phyloP scores from a whole-genome alignment of 2,329 filamentous ascomycete species.

The Aspergillus pseudoglaucus region DNA sequence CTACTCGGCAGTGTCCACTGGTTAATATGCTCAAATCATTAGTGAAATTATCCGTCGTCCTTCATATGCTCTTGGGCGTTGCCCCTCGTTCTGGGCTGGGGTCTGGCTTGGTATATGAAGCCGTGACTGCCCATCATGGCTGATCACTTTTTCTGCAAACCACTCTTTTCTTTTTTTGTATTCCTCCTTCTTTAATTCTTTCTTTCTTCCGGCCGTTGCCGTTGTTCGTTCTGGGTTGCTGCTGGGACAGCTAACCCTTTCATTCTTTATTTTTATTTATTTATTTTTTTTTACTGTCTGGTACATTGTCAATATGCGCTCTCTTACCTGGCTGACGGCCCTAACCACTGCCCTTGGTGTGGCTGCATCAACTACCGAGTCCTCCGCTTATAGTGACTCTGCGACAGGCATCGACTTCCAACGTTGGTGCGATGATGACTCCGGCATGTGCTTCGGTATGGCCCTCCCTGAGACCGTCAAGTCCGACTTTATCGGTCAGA shows the following conservation, averaged over 20 bases:
- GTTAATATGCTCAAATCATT: conserved; percentile 11
- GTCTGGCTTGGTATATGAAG: not conserved
- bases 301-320: conserved; percentile 7
- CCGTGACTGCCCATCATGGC: not conserved
- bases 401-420: conserved; percentile 12
- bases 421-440: conserved; percentile 11
- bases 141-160: not conserved
- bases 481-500: conserved; percentile 11
- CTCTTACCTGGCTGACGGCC: conserved; percentile 7
- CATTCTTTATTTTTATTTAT: conserved; percentile 3
- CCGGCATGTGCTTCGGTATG: conserved; percentile 12
- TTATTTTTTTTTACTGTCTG: conserved; percentile 6
- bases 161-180: not conserved
- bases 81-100: not conserved
- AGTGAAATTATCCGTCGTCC: conserved; percentile 5
- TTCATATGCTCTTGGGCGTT: not conserved
- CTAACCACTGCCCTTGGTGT: conserved; percentile 10
- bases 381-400: conserved; percentile 12
- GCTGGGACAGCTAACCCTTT: conserved; percentile 9
- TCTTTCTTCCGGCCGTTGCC: conserved; percentile 1
- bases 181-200: conserved; percentile 1
- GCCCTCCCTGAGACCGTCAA: conserved; percentile 10
- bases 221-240: conserved; percentile 11
- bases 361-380: conserved; percentile 7
- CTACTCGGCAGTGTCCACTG: conserved; percentile 5